A percentile compares a stretch with the other conserved stretches of the same genome.
Conservation (phyloP, 2,329 filamentous ascomycete species). For the Teratosphaeriaceae sp. region DNA sequence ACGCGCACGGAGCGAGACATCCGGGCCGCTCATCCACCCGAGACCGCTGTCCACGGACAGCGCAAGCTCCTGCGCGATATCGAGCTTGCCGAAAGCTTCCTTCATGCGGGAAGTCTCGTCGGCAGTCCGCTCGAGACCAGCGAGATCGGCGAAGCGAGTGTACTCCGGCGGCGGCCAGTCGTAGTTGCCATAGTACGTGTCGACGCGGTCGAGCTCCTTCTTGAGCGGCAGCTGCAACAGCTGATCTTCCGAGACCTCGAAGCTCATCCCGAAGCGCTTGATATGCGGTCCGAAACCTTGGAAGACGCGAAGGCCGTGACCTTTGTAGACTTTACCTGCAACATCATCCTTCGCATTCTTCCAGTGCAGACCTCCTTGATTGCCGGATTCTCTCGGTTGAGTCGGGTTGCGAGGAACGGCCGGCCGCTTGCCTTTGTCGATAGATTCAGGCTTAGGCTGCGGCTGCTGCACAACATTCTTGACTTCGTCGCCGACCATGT, state of each 20-base stretch:
- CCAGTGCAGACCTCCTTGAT: conserved; percentile 28
- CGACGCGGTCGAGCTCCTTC: conserved; percentile 46
- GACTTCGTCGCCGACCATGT: conserved; percentile 39
- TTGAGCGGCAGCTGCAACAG: conserved; percentile 50
- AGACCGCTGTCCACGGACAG: conserved; percentile 61
- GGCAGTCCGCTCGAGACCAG: conserved; percentile 55
- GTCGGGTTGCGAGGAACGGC: conserved; percentile 4
- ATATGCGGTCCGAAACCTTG: conserved; percentile 56
- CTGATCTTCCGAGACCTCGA: conserved; percentile 56
- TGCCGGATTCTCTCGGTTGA: background rate
- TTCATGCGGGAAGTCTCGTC: conserved; percentile 59
- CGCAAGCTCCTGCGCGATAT: conserved; percentile 54
- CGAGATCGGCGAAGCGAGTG: conserved; percentile 52
- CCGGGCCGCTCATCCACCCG: conserved; percentile 59
- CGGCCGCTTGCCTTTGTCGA: conserved; percentile 12
- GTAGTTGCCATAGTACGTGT: conserved; percentile 59
- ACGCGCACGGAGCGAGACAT: conserved; percentile 45
- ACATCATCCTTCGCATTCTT: conserved; percentile 32
- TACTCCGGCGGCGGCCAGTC: conserved; percentile 57
- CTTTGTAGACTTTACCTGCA: conserved; percentile 42
- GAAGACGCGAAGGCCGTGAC: conserved; percentile 57
- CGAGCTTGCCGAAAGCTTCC: conserved; percentile 51
- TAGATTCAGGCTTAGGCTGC: background rate
- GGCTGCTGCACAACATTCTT: conserved; percentile 8
- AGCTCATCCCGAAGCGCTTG: conserved; percentile 57